Evolutionary conservation across 306 rosid genomes (phyloP), one percentile per base, ranked within the genome.

Genomic region (Parietaria judaica): DNA sequence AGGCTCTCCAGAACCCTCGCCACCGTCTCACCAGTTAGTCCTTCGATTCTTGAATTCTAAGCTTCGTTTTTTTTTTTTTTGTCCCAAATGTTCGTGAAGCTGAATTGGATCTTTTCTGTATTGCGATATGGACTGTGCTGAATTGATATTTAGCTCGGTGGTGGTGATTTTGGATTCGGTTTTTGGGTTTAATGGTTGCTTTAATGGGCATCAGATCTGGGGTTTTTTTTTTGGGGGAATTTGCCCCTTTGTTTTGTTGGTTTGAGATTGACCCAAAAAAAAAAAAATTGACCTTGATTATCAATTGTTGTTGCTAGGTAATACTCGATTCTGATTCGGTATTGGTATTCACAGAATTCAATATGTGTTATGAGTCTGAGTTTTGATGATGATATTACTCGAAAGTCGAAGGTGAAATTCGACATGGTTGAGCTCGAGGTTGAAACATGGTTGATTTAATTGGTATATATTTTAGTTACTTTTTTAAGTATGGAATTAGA

Each of bases 1-100:
- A 90, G 78, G 97, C 95, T 72, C 95, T 90, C 57, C 95, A 86
- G 76, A 90, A 86, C 66, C 87, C 90, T 80, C 94, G 97, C 3
- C 95, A 90, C 56, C 97, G 97, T 14, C 82, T 90, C 54, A 86
- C 94, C 64, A 70, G 95, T 90, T 34, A 71, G 84, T 80, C 3
- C 17, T 61, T 35, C 36, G 15, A 41, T 34, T 64, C 11, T 14
- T 48, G 11, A 15, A 11, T 48, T 54, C 36, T 4, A 6, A 36
- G 70, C 44, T 12, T 65, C 45, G 23, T 39, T 11, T 46, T 47
- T 51, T 16, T 36, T 7, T 66, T 41, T 15, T 67, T 41, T 1
- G 7, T 41, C 45, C 9, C 7, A 41, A 41, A 0, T 41, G 45
- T 8, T 41, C 45, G 45, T 3, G 45, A 41, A 41, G 45, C 9